A percentile compares a stretch with the other conserved stretches of the same genome.
phyloP scores from a whole-genome alignment of 805 yeast genomes.

The Saccharomyces paradoxus region DNA sequence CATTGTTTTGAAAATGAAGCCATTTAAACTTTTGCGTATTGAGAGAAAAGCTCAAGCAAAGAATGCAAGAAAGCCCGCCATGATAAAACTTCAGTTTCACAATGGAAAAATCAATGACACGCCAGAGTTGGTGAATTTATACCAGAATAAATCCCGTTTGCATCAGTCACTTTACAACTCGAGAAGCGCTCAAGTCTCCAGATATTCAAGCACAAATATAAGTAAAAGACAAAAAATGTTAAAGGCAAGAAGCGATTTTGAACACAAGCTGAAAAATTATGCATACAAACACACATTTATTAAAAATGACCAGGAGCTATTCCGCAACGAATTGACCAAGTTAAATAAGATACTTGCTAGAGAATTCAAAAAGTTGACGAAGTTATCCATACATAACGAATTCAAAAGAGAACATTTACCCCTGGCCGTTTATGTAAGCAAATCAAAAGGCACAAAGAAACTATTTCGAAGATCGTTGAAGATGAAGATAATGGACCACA shows the following conservation, averaged over 20 bases:
- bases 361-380: conserved; percentile 19
- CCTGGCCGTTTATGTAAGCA: conserved; percentile 20
- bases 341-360: conserved; percentile 17
- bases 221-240: conserved; percentile 1
- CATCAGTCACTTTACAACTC: conserved; percentile 1
- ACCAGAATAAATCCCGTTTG: conserved; percentile 7
- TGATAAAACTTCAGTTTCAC: conserved; percentile 33
- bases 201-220: background rate
- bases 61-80: conserved; percentile 61
- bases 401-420: conserved; percentile 16
- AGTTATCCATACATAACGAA: conserved; percentile 17
- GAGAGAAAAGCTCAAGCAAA: conserved; percentile 66
- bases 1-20: conserved; percentile 31
- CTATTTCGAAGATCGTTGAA: conserved; percentile 14
- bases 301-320: conserved; percentile 20
- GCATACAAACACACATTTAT: conserved; percentile 21
- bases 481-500: conserved; percentile 16
- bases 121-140: conserved; percentile 20
- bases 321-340: conserved; percentile 16
- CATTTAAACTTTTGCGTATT: conserved; percentile 44
- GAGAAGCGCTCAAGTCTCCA: conserved; percentile 1
- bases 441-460: conserved; percentile 12
- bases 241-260: conserved; percentile 10
- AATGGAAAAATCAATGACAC: conserved; percentile 28
- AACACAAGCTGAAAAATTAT: conserved; percentile 11